Evolutionary conservation across 208 protist species (phyloP), one percentile per base, ranked within the genome.

Genomic region (Paratrypanosoma confusum): DNA sequence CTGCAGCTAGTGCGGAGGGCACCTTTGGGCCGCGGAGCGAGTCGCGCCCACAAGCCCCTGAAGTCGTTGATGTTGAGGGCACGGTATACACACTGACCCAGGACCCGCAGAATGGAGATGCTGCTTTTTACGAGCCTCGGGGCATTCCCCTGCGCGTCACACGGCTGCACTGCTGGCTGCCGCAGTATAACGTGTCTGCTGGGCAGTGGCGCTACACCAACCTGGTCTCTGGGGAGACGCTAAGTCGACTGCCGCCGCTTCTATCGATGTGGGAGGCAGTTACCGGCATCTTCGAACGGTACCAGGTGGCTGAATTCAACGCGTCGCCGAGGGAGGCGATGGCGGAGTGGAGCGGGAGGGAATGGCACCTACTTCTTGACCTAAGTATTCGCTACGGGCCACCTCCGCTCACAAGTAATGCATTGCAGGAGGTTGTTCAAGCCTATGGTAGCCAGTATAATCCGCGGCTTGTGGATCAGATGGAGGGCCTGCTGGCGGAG

Each of bases 311-410:
- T 28, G 39, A 23, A 7, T 41, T 11, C 20, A 46, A 46, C 35
- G 26, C 44, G 28, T 7, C 28, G 28, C 28, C 13, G 8, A 7
- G 8, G 8, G 53, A 59, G n/a, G 39, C 28, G n/a, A 18, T 50
- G 20, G 26, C n/a, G 25, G 1, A n/a, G 8, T 13, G 20, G 11
- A 8, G 27, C 13, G 45, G 55, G 4, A 42, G 43, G 10, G 55
- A 62, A 28, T 20, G 14, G 17, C 7, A 42, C 13, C 31, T 53
- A 3, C 18, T 42, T 11, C 38, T 46, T 29, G 11, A 13, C 14
- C 39, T 62, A 26, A 41, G 40, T 6, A 46, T 54, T 34, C 39
- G 48, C 25, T 48, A 62, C 16, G 55, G 55, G 14, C 25, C 39
- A 2, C 35, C 5, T 22, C 34, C 26, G 2, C 33, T 35, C 17